These are phyloP conservation scores for Wallacemonas sp. DNA, from an alignment of 208 protist species.

Conservation along the genomic window DNA sequence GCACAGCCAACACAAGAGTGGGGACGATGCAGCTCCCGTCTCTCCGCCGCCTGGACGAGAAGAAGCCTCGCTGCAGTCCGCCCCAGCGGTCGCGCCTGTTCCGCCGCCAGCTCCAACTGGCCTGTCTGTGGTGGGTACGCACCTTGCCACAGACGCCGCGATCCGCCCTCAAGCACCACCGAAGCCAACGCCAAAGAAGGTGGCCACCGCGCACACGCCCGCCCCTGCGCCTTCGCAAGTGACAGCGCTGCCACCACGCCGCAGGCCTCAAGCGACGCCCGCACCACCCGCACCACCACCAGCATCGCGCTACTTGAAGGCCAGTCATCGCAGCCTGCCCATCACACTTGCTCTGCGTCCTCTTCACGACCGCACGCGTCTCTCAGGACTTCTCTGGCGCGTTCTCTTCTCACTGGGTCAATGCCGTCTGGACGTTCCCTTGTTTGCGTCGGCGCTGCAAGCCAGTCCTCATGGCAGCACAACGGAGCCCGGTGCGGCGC, in stretches of 20 bases:
- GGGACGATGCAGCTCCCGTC: not conserved
- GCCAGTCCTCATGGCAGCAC: not conserved
- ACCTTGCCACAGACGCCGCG: no score
- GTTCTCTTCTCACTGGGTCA: constrained; percentile 25
- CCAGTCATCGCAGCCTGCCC: constrained; percentile 24
- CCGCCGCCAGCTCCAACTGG: not conserved
- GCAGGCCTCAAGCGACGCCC: not conserved
- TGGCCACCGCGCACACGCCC: no score
- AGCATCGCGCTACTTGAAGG: not conserved
- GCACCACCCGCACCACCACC: not conserved
- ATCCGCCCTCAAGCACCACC: no score
- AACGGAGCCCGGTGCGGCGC: not conserved
- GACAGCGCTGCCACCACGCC: no score
- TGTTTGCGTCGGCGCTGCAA: constrained; percentile 1
- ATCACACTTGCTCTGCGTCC: constrained; percentile 50
- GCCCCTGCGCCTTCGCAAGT: no score
- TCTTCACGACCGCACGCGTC: constrained; percentile 51
- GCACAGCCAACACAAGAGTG: no score
- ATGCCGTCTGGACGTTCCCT: constrained; percentile 10
- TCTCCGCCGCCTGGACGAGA: no score
- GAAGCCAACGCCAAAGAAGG: no score
- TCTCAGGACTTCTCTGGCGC: constrained; percentile 68
- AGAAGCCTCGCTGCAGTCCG: no score
- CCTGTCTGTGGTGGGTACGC: not conserved
- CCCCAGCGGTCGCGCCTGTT: not conserved